Evolutionary conservation across 768 basidiomycete species (phyloP).

Genomic region (Termitomyces sp.): DNA sequence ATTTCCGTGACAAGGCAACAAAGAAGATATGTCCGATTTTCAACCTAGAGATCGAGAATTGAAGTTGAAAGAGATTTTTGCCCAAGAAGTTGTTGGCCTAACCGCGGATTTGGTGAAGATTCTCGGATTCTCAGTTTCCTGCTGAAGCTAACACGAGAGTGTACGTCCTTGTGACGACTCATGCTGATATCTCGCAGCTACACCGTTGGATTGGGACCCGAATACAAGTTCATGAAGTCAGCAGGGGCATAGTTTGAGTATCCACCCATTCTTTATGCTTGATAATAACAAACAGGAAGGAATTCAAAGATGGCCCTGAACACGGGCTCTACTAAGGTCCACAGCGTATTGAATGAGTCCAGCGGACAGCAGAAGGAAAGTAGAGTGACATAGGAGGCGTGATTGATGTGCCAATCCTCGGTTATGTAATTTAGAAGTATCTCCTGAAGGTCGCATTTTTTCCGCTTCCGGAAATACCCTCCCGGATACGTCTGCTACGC

Average conservation of each 20-base stretch:
- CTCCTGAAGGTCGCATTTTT: too few species aligned
- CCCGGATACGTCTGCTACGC: not conserved
- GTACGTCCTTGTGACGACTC: constrained; percentile 48
- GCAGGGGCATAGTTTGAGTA: constrained; percentile 23
- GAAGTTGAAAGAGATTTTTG: constrained; percentile 53
- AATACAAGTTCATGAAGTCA: constrained; percentile 50
- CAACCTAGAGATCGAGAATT: constrained; percentile 73
- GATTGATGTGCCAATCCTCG: too few species aligned
- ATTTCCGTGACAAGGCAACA: constrained; percentile 87
- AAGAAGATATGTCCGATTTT: constrained; percentile 74
- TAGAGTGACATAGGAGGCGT: too few species aligned
- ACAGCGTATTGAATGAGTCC: too few species aligned
- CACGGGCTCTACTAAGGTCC: too few species aligned
- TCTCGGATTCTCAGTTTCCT: constrained; percentile 1
- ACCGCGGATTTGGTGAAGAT: not conserved
- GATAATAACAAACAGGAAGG: not conserved
- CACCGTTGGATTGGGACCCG: constrained; percentile 43
- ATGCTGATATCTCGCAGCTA: constrained; percentile 33
- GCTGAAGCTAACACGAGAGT: constrained; percentile 39
- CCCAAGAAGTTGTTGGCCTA: constrained; percentile 17
- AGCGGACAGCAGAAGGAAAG: too few species aligned
- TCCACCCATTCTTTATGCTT: too few species aligned
- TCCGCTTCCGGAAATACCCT: too few species aligned
- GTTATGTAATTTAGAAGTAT: too few species aligned
- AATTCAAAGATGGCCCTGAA: not conserved